These are phyloP conservation scores for Ilyonectria sp. DNA, from an alignment of 2,329 filamentous ascomycete genomes.

Conservation along the genomic window DNA sequence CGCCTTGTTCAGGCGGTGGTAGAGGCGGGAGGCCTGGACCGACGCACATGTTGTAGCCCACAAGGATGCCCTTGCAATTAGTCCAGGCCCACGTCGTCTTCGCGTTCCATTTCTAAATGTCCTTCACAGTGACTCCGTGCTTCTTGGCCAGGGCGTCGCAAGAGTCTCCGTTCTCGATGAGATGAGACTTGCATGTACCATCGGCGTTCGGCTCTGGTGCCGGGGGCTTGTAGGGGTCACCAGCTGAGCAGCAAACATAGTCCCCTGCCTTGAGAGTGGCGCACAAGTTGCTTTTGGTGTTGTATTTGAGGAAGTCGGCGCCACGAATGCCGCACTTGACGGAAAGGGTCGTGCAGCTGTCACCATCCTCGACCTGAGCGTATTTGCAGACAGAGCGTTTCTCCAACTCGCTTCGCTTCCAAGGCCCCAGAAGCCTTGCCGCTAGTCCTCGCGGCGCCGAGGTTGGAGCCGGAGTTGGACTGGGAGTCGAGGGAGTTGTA, in stretches of 20 bases:
- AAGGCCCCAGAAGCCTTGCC: no score
- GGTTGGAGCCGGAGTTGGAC: background rate
- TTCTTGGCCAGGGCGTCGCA: conserved; percentile 49
- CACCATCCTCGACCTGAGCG: conserved; percentile 48
- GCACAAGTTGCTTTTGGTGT: conserved; percentile 48
- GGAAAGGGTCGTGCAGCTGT: conserved; percentile 54
- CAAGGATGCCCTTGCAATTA: conserved; percentile 32
- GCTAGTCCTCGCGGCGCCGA: background rate
- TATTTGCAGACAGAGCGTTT: conserved; percentile 32
- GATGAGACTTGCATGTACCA: conserved; percentile 51
- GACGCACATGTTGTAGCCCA: conserved; percentile 28
- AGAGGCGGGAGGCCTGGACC: background rate
- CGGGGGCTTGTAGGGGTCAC: conserved; percentile 46
- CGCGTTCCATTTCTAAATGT: conserved; percentile 46
- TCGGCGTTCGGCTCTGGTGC: conserved; percentile 50
- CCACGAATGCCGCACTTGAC: conserved; percentile 54
- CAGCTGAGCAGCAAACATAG: conserved; percentile 53
- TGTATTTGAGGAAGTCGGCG: conserved; percentile 54
- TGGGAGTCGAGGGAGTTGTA: background rate
- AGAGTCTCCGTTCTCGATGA: conserved; percentile 45
- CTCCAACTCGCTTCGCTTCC: background rate
- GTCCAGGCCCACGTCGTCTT: conserved; percentile 44
- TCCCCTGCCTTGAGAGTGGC: conserved; percentile 33
- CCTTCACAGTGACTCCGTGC: conserved; percentile 30
- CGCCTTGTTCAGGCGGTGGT: conserved; percentile 15